Conservation (phyloP, 2,329 filamentous ascomycete species). For the Diaporthe capsici region DNA sequence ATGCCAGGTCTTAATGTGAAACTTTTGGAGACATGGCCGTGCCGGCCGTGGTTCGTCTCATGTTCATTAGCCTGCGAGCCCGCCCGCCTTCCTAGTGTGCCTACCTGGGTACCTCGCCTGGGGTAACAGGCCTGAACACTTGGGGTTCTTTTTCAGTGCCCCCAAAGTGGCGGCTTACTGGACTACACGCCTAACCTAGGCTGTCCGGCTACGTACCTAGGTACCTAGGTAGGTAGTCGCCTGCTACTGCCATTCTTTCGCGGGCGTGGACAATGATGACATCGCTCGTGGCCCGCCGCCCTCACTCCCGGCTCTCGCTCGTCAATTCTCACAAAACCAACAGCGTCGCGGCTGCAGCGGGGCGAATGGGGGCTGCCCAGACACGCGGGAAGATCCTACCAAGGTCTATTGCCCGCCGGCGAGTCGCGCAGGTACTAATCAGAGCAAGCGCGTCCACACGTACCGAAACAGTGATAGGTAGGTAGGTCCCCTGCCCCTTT, state of each 20-base stretch:
- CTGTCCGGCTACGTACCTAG: too few relatives aligned
- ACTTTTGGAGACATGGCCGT: constrained; percentile 1
- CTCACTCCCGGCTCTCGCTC: neutral
- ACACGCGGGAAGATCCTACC: neutral
- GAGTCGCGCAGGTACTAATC: neutral
- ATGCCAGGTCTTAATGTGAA: neutral
- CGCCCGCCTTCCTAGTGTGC: too few relatives aligned
- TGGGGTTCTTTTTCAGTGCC: neutral
- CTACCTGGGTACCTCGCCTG: neutral
- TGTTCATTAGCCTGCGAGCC: constrained; percentile 10
- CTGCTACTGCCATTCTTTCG: neutral
- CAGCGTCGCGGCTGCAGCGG: neutral
- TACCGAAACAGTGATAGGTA: neutral
- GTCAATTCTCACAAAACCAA: neutral
- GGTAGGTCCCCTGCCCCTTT: neutral
- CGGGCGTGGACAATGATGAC: too few relatives aligned
- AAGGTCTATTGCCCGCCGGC: neutral
- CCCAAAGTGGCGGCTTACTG: neutral
- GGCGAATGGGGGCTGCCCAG: neutral
- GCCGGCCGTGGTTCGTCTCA: constrained; percentile 25
- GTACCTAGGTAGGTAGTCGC: neutral
- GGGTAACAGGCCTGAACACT: neutral
- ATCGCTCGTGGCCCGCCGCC: neutral
- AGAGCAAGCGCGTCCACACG: too few relatives aligned
- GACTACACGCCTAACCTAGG: neutral